Conservation (phyloP, 192 early-diverging fungal species). For the Coemansia sp. region DNA sequence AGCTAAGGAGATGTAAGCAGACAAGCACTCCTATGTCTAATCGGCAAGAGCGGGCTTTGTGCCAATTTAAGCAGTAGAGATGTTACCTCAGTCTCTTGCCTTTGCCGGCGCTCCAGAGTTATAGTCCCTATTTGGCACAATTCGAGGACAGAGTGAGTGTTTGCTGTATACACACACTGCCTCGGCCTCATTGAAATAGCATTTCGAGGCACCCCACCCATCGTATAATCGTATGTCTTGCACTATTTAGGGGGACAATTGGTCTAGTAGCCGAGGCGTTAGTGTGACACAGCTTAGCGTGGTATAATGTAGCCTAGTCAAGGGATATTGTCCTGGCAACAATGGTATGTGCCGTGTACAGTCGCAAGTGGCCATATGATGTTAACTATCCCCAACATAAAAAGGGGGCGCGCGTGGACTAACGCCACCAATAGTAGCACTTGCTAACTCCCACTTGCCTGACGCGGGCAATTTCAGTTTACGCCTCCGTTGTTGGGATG, state of each 20-base stretch:
- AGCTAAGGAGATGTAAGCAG: not conserved
- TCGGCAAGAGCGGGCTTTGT: not conserved
- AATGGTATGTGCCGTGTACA: not conserved
- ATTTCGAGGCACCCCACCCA: not conserved
- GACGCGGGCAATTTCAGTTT: not conserved
- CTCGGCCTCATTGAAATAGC: not conserved
- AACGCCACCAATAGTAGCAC: conserved; percentile 1
- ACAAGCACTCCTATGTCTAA: not conserved
- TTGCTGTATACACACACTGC: not conserved
- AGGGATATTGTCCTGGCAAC: not conserved
- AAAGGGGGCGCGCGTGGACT: not conserved
- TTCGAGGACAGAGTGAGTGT: not conserved
- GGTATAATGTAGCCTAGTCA: not conserved
- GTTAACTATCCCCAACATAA: not conserved
- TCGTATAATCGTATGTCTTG: not conserved
- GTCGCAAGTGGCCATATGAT: not conserved
- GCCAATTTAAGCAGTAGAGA: not conserved
- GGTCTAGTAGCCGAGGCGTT: not conserved
- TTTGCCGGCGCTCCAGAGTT: not conserved
- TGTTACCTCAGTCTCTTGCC: not conserved
- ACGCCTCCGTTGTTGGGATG: not conserved
- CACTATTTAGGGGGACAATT: not conserved
- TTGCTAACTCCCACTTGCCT: not conserved
- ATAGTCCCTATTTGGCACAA: not conserved
- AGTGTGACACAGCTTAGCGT: not conserved